Evolutionary conservation across 2,329 filamentous ascomycete species (phyloP).

Genomic region (Trichophyton benhamiae): DNA sequence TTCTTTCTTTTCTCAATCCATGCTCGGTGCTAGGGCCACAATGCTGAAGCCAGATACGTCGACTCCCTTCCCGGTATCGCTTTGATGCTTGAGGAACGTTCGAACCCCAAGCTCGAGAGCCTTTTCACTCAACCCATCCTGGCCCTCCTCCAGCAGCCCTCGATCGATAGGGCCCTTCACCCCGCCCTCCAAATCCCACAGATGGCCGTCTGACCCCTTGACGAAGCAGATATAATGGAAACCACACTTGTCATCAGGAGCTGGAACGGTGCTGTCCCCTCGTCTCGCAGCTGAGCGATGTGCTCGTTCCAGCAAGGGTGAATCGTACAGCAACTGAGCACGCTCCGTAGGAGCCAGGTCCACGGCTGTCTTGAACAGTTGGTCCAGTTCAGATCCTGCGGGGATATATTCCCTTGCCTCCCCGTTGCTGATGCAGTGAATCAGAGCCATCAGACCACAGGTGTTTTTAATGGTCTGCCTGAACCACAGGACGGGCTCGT

Average conservation of each 20-base stretch:
- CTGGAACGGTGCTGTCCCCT: conserved; percentile 17
- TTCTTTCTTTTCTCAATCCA: conserved; percentile 5
- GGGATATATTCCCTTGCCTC: conserved; percentile 32
- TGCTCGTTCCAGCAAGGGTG: conserved; percentile 19
- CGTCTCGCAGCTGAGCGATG: conserved; percentile 15
- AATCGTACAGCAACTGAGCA: conserved; percentile 40
- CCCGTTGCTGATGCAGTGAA: conserved; percentile 44
- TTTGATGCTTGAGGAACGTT: conserved; percentile 13
- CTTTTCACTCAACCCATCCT: conserved; percentile 22
- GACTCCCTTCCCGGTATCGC: conserved; percentile 3
- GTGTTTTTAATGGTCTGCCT: conserved; percentile 47
- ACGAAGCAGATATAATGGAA: conserved; percentile 26
- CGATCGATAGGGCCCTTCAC: conserved; percentile 23
- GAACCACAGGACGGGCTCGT: conserved; percentile 47
- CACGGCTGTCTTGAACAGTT: conserved; percentile 33
- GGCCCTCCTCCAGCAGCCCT: conserved; percentile 19
- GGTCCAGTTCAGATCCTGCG: conserved; percentile 34
- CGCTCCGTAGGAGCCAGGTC: conserved; percentile 35
- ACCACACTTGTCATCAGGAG: conserved; percentile 14
- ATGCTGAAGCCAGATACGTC: conserved; percentile 11
- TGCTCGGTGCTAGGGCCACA: conserved; percentile 9
- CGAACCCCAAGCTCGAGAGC: conserved; percentile 21
- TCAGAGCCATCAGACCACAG: conserved; percentile 46
- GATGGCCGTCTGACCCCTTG: conserved; percentile 21
- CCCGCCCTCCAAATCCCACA: conserved; percentile 26